Base-by-base conservation (phyloP, 1,284 basidiomycete species). In the Ceratobasidium sp. region DNA sequence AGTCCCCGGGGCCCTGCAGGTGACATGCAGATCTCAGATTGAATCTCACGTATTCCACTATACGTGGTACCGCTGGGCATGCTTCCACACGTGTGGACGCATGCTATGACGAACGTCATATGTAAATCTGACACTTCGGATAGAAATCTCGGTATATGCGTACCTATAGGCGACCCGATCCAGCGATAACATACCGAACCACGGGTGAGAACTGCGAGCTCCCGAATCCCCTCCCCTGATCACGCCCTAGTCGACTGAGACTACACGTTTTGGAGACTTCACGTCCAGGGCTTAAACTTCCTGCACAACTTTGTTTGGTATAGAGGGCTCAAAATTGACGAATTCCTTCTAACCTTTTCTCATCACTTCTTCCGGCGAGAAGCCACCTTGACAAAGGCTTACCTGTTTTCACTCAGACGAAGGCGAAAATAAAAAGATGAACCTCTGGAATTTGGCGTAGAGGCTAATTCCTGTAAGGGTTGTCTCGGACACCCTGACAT, bases 1-100 rank as follows among this genome's bases (percentile, higher is more conserved):
- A 32, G 58, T 64, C 58, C 58, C 58, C 58, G 58, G 58, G 58
- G 58, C 58, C 58, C 58, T 64, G 58, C 47, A 64, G 32, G 45
- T 31, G 45, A 32, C 32, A 52, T 52, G 47, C 47, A 64, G 58
- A 64, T 64, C 58, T 40, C 43, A 60, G 57, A 47, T 60, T 60
- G 31, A 64, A 64, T 64, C 58, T 64, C 32, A 52, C 32, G 20
- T 29, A 31, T 17, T 47, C 58, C 47, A 64, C 47, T 45, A 10
- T 12, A 31, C 20, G 55, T 52, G 32, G 58, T 45, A 40, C 22
- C 34, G 43, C 32, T n/a, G 45, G 45, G 43, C 35, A 40, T 52
- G 58, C 1, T 64, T 52, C 58, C 31, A 45, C 25, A 45, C 47
- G 58, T 27, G 47, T 38, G 58, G 47, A 35, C 58, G 40, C 58